Conservation (phyloP, 2,329 filamentous ascomycete species). For the Botrytis fragariae region DNA sequence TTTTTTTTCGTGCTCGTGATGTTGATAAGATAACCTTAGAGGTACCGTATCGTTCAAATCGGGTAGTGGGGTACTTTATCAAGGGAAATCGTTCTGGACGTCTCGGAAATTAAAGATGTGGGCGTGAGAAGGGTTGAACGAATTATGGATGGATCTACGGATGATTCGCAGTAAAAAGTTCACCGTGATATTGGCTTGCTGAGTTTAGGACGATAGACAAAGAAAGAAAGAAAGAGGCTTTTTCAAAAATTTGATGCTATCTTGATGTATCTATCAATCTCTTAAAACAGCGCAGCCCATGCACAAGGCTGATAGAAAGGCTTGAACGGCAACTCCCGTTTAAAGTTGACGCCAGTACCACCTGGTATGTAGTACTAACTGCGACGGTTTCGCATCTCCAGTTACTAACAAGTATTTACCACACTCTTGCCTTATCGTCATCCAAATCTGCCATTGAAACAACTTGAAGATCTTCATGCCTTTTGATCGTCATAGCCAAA, state of each 20-base stretch:
- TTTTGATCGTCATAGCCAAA: neutral
- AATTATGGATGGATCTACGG: neutral
- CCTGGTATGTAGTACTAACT: neutral
- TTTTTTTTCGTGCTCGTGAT: conserved; percentile 7
- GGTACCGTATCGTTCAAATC: conserved; percentile 9
- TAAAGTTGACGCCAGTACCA: neutral
- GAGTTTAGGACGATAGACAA: no score
- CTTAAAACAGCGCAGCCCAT: neutral
- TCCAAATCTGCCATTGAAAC: neutral
- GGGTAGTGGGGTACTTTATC: conserved; percentile 9
- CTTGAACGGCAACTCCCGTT: conserved; percentile 16
- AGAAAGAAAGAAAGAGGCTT: neutral
- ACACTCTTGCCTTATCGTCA: neutral
- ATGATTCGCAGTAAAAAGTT: neutral
- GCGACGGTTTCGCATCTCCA: neutral
- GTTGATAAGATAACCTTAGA: conserved; percentile 17
- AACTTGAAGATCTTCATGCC: neutral
- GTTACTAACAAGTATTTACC: neutral
- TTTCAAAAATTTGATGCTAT: neutral
- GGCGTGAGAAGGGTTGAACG: neutral
- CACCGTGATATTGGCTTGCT: neutral
- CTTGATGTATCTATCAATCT: neutral
- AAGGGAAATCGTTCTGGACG: neutral
- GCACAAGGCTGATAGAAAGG: neutral
- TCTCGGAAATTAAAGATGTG: neutral